Evolutionary conservation across 345 rosid species (phyloP).

Genomic region (Salix udensis): DNA sequence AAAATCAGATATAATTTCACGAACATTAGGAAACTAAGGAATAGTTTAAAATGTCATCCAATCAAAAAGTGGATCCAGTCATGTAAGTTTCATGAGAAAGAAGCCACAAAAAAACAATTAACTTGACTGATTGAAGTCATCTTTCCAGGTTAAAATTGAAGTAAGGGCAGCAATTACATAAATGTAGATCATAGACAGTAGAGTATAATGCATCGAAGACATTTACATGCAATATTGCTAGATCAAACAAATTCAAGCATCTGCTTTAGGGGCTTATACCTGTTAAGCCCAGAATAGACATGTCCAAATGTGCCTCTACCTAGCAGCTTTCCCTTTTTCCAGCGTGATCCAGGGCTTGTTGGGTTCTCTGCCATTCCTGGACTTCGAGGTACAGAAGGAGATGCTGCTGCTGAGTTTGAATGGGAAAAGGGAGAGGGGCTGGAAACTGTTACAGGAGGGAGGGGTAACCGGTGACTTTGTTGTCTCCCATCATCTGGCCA

Average conservation of each 20-base stretch:
- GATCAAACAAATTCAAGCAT: not conserved
- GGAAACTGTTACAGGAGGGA: constrained; percentile 70
- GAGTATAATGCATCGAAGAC: not conserved
- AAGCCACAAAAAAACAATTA: not conserved
- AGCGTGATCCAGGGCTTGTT: constrained; percentile 53
- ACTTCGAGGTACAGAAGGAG: constrained; percentile 95
- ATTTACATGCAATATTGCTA: not conserved
- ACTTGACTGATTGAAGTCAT: too few species aligned
- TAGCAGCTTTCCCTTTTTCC: constrained; percentile 70
- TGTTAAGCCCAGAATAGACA: constrained; percentile 71
- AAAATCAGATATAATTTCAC: constrained; percentile 2
- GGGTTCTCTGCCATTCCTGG: constrained; percentile 85
- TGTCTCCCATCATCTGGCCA: constrained; percentile 80
- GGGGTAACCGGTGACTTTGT: constrained; percentile 85
- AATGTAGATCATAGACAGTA: not conserved
- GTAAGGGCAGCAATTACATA: not conserved
- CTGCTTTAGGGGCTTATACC: constrained; percentile 27
- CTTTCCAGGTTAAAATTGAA: too few species aligned
- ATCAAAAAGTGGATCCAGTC: not conserved
- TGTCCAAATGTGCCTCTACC: constrained; percentile 88
- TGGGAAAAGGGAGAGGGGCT: constrained; percentile 80
- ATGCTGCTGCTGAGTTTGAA: constrained; percentile 79
- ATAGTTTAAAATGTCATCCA: not conserved
- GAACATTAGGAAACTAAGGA: not conserved
- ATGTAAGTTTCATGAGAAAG: not conserved